These are phyloP conservation scores for Dactylonectria macrodidyma DNA, from an alignment of 2,329 filamentous ascomycete species.

Conservation along the genomic window DNA sequence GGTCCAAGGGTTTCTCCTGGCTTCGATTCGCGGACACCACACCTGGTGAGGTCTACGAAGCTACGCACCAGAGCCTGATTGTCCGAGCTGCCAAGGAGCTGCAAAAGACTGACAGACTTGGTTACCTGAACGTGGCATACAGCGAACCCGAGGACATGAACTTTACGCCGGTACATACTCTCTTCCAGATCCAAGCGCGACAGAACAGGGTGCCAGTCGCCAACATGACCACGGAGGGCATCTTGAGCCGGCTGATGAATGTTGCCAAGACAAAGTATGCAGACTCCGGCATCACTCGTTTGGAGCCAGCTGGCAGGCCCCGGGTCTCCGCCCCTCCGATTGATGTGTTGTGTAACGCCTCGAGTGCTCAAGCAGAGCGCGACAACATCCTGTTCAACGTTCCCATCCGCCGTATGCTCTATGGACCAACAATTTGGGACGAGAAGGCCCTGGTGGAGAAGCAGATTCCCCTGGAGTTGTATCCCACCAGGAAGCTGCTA, in stretches of 20 bases:
- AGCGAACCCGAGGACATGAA: slow-evolving; percentile 73
- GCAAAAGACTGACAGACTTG: slow-evolving; percentile 71
- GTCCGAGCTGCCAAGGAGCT: slow-evolving; percentile 78
- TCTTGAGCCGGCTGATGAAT: slow-evolving; percentile 83
- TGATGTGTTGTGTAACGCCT: slow-evolving; percentile 82
- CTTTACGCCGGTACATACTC: slow-evolving; percentile 80
- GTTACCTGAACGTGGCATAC: slow-evolving; percentile 78
- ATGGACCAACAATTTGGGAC: slow-evolving; percentile 73
- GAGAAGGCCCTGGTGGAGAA: slow-evolving; percentile 83
- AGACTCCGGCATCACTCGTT: slow-evolving; percentile 79
- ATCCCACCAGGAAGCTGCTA: slow-evolving; percentile 76
- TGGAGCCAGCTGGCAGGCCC: slow-evolving; percentile 88
- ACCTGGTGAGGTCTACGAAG: slow-evolving; percentile 77
- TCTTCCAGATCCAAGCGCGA: slow-evolving; percentile 85
- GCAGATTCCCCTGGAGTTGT: slow-evolving; percentile 76
- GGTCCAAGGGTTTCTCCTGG: slow-evolving; percentile 85
- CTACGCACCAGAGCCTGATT: slow-evolving; percentile 80
- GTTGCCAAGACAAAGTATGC: slow-evolving; percentile 77
- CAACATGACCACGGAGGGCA: slow-evolving; percentile 79
- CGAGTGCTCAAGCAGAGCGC: slow-evolving; percentile 75
- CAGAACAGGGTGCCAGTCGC: slow-evolving; percentile 77
- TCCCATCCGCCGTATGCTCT: slow-evolving; percentile 81
- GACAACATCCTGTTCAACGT: slow-evolving; percentile 85
- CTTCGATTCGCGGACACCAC: slow-evolving; percentile 88
- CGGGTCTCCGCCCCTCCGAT: slow-evolving; percentile 88